Percentiles rank a stretch among this genome's conserved stretches.
Evolutionary conservation across 2,329 filamentous ascomycete species (phyloP).

Genomic region (Coniochaeta prunicola): DNA sequence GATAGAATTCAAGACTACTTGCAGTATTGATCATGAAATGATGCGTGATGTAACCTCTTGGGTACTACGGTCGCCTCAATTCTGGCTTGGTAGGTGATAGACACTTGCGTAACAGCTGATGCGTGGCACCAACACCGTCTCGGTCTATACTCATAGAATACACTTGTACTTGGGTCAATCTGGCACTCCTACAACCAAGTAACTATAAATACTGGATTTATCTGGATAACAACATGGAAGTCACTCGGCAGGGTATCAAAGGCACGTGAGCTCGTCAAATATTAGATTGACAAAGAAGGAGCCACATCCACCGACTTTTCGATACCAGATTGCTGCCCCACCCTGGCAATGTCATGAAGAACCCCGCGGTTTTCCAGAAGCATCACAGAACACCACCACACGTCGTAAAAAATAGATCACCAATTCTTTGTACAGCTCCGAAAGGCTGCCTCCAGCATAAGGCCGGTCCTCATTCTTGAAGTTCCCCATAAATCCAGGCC

Average conservation of each 20-base stretch:
- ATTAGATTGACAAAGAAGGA: not conserved
- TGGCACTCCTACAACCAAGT: too few species aligned
- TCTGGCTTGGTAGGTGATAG: not conserved
- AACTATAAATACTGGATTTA: too few species aligned
- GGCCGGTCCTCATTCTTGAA: not conserved
- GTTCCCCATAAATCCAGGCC: not conserved
- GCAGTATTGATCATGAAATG: too few species aligned
- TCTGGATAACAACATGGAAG: too few species aligned
- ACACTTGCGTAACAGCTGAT: not conserved
- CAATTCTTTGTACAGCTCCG: not conserved
- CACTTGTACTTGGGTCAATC: not conserved
- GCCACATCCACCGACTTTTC: not conserved
- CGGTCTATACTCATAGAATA: too few species aligned
- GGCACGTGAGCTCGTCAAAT: not conserved
- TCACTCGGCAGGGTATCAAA: too few species aligned
- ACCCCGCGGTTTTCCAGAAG: not conserved
- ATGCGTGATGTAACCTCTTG: too few species aligned
- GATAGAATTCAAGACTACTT: not conserved
- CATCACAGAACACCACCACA: constrained; percentile 1
- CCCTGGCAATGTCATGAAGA: not conserved
- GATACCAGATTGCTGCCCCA: not conserved
- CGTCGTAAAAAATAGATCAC: not conserved
- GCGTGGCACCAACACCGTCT: not conserved
- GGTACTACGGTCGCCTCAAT: too few species aligned
- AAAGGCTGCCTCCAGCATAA: not conserved